Base-by-base conservation (phyloP, 306 rosid species). In the Sesbania bispinosa region DNA sequence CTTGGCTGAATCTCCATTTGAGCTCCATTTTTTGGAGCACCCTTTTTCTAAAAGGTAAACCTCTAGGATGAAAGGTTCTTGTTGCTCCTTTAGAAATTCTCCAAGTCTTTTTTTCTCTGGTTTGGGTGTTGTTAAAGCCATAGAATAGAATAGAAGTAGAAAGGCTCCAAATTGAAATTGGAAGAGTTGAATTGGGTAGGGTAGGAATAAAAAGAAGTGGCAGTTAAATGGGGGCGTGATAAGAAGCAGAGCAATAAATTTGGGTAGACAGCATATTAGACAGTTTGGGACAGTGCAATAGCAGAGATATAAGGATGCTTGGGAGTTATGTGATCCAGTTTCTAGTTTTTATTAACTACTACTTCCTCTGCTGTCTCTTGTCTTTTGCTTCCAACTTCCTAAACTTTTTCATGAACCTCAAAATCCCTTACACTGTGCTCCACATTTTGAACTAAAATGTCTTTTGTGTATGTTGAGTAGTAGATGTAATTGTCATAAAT, bases 1-100 rank as follows among this genome's bases (percentile, higher is more conserved):
- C 64, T 79, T 76, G 24, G 14, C 21, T 20, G 85, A 81, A 57
- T 62, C 71, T 55, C 60, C 77, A 48, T 53, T 64, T 29, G 20
- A 46, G 59, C 72, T 75, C 77, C 62, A 69, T 45, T 41, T 88
- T 30, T 55, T 82, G 39, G 75, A 57, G 53, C 62, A 77, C 36
- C 92, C 77, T 84, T 82, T 84, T 79, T 95, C 99, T 11, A 62
- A 19, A 27, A 95, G 90, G 85, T 82, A 86, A 63, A 52, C 48
- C 41, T 95, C 88, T 9, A 91, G 69, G 65, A 76, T 76, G 71
- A 95, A 95, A 23, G 99, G 99, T 7, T 91, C 97, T 79, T 91
- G 96, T 48, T 86, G 78, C 59, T 88, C 85, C 50, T 82, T 85
- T 1, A 91, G 90, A 62, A 94, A 88, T 33, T 89, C 90, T 51